Evolutionary conservation across 768 basidiomycete genomes (phyloP), one percentile per base, ranked within the genome.

Genomic region (Pleurotus platypus): DNA sequence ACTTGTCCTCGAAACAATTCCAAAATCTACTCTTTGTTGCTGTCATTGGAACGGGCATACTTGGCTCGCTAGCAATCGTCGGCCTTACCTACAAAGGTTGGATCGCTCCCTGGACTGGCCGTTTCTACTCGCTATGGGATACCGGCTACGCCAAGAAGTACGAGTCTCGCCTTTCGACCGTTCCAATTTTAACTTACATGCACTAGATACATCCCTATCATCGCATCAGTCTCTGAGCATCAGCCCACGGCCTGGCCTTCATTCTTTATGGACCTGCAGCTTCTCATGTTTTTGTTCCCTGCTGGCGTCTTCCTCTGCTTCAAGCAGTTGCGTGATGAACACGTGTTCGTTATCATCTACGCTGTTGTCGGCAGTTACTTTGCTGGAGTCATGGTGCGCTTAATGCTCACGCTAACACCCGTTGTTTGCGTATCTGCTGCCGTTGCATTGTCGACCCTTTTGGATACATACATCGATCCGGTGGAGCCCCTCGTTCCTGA

Each of bases 171-270:
- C 18, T 49, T 61, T 47, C 35, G 13, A 50, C 38, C n/a, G 57
- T 22, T 45, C 50, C n/a, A 46, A 11, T 13, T 49, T 48, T 60
- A 27, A 63, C 45, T 35, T 56, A 39, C 48, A 56, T 49, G 5
- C 20, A 15, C 4, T 65, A 92, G 91, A 66, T 89, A 94, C 67
- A 93, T 97, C 64, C 95, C 95, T 24, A 98, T 98, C 74, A 98
- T 99, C 64, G 97, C 97, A 8, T 98, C 95, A 15, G 97, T 99
- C 38, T 97, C 94, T 16, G 97, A 98, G 75, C 97, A 99, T 75
- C 97, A 99, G 69, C 97, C 97, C 15, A 98, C 97, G 4, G 97
- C 97, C 38, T 99, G 97, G 97, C 96, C 97, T 8, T 90, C 97
- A 2, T 98, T 98, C 82, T 98, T 96, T 79, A 98, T 98, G 89